Evolutionary conservation across 768 basidiomycete species (phyloP).

Genomic region (Amanita pseudoporphyria): DNA sequence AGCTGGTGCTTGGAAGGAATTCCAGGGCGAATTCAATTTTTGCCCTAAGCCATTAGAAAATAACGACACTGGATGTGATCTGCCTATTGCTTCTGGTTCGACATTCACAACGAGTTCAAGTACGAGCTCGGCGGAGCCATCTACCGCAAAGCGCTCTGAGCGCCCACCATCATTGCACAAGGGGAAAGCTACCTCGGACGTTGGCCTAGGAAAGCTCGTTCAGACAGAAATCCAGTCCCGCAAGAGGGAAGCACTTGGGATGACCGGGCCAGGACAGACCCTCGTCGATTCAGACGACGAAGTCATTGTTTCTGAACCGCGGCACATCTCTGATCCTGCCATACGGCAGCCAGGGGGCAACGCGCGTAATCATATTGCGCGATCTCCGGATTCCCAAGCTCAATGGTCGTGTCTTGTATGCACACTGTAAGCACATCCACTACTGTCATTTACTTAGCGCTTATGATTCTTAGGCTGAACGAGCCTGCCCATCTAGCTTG

Average conservation of each 20-base stretch:
- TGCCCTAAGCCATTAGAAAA: slow-evolving; percentile 13
- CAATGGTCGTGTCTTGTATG: slow-evolving; percentile 52
- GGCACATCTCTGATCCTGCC: background rate
- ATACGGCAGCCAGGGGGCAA: background rate
- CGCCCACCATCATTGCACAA: background rate
- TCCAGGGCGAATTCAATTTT: slow-evolving; percentile 43
- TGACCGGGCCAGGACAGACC: slow-evolving; percentile 23
- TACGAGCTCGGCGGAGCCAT: slow-evolving; percentile 6
- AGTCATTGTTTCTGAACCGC: slow-evolving; percentile 8
- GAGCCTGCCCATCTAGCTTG: slow-evolving; percentile 46
- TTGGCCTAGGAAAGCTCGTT: slow-evolving; percentile 27
- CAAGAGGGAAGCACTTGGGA: slow-evolving; percentile 34
- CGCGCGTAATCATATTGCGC: background rate
- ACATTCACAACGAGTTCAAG: slow-evolving; percentile 15
- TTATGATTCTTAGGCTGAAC: slow-evolving; percentile 33
- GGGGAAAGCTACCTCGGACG: background rate
- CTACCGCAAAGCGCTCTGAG: slow-evolving; percentile 2
- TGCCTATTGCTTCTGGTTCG: slow-evolving; percentile 26
- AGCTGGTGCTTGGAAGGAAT: slow-evolving; percentile 30
- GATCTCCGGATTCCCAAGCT: background rate
- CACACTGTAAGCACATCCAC: slow-evolving; percentile 43
- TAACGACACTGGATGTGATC: slow-evolving; percentile 14
- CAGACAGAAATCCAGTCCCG: slow-evolving; percentile 34
- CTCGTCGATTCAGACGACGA: slow-evolving; percentile 12
- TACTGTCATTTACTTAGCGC: slow-evolving; percentile 1